These are phyloP conservation scores for Phytophthora brassicae DNA, from an alignment of 352 stramenopile species.

Conservation along the genomic window DNA sequence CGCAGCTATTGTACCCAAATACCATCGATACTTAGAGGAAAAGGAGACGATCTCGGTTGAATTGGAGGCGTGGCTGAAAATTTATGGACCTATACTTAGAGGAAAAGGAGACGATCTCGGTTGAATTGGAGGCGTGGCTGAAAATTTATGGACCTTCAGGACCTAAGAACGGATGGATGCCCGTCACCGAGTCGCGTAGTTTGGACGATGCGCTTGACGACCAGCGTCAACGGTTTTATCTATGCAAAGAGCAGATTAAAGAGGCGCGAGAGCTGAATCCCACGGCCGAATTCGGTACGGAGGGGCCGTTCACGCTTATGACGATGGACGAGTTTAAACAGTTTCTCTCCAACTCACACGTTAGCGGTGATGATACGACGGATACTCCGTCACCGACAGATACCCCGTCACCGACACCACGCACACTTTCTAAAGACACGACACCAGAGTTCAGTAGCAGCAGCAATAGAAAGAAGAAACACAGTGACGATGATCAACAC, in stretches of 20 bases:
- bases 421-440: conserved; percentile 11
- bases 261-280: conserved; percentile 39
- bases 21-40: conserved; percentile 56
- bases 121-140: conserved; percentile 53
- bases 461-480: not conserved
- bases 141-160: conserved; percentile 32
- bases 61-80: conserved; percentile 48
- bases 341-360: conserved; percentile 42
- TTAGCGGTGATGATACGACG: conserved; percentile 14
- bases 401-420: not conserved
- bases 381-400: not conserved
- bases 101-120: conserved; percentile 36
- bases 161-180: conserved; percentile 38
- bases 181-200: conserved; percentile 37
- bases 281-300: conserved; percentile 41
- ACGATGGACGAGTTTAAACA: conserved; percentile 52
- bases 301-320: conserved; percentile 58
- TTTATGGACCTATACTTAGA: conserved; percentile 33
- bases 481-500: too few species aligned
- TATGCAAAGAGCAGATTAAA: conserved; percentile 44
- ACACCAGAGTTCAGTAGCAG: conserved; percentile 1
- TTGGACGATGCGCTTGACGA: conserved; percentile 40
- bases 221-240: conserved; percentile 45
- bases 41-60: conserved; percentile 40
- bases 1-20: conserved; percentile 47